These are phyloP conservation scores for Iris macrosiphon DNA, from an alignment of 106 monocot genomes.

Conservation along the genomic window DNA sequence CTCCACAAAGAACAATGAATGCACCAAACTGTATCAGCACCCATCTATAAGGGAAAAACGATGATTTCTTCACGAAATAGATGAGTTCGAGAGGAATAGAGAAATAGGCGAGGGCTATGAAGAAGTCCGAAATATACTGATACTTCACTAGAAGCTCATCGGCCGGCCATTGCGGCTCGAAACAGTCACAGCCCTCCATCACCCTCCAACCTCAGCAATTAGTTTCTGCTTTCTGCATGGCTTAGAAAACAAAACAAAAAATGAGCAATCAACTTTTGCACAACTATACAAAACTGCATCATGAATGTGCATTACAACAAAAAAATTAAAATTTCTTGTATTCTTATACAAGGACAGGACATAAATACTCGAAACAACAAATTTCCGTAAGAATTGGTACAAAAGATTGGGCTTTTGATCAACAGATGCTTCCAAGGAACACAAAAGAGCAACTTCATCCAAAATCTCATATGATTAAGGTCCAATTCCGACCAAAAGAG, in stretches of 20 bases:
- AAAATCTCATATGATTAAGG: too few relatives aligned
- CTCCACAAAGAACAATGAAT: constrained; percentile 94
- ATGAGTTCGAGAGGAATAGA: constrained; percentile 93
- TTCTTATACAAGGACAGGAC: too few relatives aligned
- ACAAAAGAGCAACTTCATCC: not conserved
- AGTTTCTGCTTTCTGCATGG: constrained; percentile 22
- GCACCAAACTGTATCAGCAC: constrained; percentile 89
- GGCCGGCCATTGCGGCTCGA: constrained; percentile 68
- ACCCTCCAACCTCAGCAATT: not conserved
- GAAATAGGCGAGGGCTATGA: constrained; percentile 92
- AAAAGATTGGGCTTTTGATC: not conserved
- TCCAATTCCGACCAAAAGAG: too few relatives aligned
- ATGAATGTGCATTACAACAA: too few relatives aligned
- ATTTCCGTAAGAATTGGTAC: too few relatives aligned
- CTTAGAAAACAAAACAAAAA: constrained; percentile 16
- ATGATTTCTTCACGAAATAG: constrained; percentile 87
- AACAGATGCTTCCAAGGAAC: not conserved
- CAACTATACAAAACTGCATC: too few relatives aligned
- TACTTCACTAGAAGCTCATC: constrained; percentile 81
- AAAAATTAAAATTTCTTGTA: too few relatives aligned
- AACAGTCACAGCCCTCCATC: constrained; percentile 89
- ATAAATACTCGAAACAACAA: too few relatives aligned
- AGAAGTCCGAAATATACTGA: constrained; percentile 96
- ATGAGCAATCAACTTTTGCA: too few relatives aligned
- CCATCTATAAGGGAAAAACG: constrained; percentile 91